These are phyloP conservation scores for Jaapia argillacea DNA, from an alignment of 768 basidiomycete genomes.

Conservation along the genomic window DNA sequence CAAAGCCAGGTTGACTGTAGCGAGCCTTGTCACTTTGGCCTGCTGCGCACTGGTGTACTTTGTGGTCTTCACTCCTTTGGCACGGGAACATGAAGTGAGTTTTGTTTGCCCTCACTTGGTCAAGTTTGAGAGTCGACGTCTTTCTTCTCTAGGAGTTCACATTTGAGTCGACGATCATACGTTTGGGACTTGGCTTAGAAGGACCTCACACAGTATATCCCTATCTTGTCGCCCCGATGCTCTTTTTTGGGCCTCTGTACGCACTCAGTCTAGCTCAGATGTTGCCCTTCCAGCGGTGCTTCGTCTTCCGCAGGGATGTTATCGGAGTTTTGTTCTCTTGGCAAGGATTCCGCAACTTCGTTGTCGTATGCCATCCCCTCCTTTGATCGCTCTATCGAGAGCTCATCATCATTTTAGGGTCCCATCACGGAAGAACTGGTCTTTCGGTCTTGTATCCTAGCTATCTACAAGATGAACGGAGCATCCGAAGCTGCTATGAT, in stretches of 20 bases:
- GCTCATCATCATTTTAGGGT: slow-evolving; percentile 36
- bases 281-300: slow-evolving; percentile 47
- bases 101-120: no score
- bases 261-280: slow-evolving; percentile 31
- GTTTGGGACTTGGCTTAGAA: slow-evolving; percentile 29
- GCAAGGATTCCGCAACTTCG: slow-evolving; percentile 64
- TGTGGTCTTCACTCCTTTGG: no score
- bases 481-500: slow-evolving; percentile 50
- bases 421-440: slow-evolving; percentile 91
- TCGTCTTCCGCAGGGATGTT: slow-evolving; percentile 32
- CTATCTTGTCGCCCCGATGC: slow-evolving; percentile 57
- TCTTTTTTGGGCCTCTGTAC: slow-evolving; percentile 76
- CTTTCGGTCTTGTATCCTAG: slow-evolving; percentile 78
- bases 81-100: no score
- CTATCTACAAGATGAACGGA: slow-evolving; percentile 60
- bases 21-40: slow-evolving; percentile 46
- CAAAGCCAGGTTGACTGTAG: slow-evolving; percentile 64
- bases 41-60: slow-evolving; percentile 43
- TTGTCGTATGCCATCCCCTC: slow-evolving; percentile 26
- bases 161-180: slow-evolving; percentile 20
- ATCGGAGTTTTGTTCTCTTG: slow-evolving; percentile 34
- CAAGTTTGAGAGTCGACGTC: no score
- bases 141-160: background rate
- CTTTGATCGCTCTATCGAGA: slow-evolving; percentile 1
- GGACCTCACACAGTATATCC: slow-evolving; percentile 24